Evolutionary conservation across 192 early-diverging fungal genomes (phyloP).

Genomic region (Mortierella antarctica): DNA sequence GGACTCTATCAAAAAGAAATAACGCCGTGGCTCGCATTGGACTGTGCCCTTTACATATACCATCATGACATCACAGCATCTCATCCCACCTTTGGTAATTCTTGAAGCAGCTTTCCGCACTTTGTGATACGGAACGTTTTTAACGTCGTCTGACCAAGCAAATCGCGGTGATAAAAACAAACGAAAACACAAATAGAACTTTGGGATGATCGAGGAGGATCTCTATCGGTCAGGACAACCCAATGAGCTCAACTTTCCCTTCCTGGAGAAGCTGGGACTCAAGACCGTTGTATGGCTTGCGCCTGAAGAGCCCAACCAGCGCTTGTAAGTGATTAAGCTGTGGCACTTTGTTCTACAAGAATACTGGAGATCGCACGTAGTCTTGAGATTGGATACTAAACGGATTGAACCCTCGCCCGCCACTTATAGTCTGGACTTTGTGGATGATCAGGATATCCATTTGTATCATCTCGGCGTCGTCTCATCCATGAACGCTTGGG

Average conservation of each 20-base stretch:
- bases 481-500: slow-evolving; percentile 90
- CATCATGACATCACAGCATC: slow-evolving; percentile 77
- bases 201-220: slow-evolving; percentile 97
- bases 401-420: background rate
- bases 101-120: background rate
- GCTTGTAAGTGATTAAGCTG: slow-evolving; percentile 71
- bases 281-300: slow-evolving; percentile 96
- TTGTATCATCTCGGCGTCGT: slow-evolving; percentile 91
- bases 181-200: slow-evolving; percentile 72
- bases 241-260: slow-evolving; percentile 99
- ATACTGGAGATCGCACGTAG: background rate
- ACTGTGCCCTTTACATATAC: slow-evolving; percentile 4
- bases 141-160: background rate
- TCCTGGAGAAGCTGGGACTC: slow-evolving; percentile 95
- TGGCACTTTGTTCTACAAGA: too few species aligned
- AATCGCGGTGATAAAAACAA: too few species aligned
- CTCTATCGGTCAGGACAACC: slow-evolving; percentile 97
- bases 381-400: background rate
- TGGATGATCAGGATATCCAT: slow-evolving; percentile 98
- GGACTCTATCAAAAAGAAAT: background rate
- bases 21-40: too few species aligned
- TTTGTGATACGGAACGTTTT: background rate
- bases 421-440: slow-evolving; percentile 82
- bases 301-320: slow-evolving; percentile 95
- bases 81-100: slow-evolving; percentile 79